phyloP scores from a whole-genome alignment of 2,329 filamentous ascomycete genomes.

The Claviceps sp. region DNA sequence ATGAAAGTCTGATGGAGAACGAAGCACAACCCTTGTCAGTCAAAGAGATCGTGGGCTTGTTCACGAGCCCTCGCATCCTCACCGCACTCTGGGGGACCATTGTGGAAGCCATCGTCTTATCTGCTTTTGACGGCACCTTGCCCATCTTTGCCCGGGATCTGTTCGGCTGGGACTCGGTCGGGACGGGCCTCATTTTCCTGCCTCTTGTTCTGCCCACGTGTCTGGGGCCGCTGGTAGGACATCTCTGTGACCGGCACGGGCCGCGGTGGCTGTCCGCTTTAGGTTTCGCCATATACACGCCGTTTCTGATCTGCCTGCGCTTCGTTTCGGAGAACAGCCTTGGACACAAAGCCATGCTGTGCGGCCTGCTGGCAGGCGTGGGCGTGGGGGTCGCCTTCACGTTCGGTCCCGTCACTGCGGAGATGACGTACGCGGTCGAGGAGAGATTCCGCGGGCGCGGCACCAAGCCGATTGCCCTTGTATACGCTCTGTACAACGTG shows the following conservation, averaged over 20 bases:
- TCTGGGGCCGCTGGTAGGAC: constrained; percentile 18
- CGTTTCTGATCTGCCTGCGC: constrained; percentile 20
- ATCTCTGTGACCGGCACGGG: constrained; percentile 20
- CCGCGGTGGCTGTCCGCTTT: constrained; percentile 20
- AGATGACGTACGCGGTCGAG: constrained; percentile 21
- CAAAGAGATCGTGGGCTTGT: constrained; percentile 13
- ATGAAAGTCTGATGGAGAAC: neutral
- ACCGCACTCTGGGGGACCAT: constrained; percentile 21
- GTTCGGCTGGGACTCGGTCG: constrained; percentile 21
- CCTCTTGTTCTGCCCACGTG: constrained; percentile 19
- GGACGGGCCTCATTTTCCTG: constrained; percentile 22
- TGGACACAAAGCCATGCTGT: constrained; percentile 18
- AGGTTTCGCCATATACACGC: constrained; percentile 20
- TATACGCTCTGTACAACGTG: constrained; percentile 23
- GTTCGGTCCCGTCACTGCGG: constrained; percentile 22
- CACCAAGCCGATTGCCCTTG: constrained; percentile 18
- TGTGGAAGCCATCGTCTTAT: constrained; percentile 19
- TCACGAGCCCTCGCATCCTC: constrained; percentile 19
- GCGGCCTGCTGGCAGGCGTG: constrained; percentile 18
- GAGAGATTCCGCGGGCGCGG: constrained; percentile 8
- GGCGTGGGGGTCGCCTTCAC: constrained; percentile 18
- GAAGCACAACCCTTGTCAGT: neutral
- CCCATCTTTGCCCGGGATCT: constrained; percentile 16
- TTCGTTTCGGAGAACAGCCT: constrained; percentile 19
- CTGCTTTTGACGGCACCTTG: constrained; percentile 21